Conservation (phyloP, 208 protist genomes). For the Sergeia podlipaevii region DNA sequence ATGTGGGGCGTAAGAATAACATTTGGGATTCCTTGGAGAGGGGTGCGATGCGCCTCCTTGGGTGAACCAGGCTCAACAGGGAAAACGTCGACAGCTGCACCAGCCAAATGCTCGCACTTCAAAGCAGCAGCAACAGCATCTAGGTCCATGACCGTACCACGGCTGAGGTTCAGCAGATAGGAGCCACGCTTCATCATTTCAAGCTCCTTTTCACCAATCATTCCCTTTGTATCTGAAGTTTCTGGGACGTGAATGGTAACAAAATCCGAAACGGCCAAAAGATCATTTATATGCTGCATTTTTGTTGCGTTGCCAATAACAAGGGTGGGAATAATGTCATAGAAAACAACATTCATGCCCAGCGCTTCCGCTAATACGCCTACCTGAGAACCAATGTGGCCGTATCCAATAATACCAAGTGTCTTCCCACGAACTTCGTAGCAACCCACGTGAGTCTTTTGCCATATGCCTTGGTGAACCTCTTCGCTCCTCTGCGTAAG, state of each 20-base stretch:
- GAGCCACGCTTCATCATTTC: constrained; percentile 64
- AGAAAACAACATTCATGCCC: constrained; percentile 92
- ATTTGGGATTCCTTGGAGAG: constrained; percentile 87
- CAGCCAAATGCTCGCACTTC: constrained; percentile 68
- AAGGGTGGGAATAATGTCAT: constrained; percentile 88
- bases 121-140: constrained; percentile 74
- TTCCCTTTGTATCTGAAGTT: constrained; percentile 62
- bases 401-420: constrained; percentile 92
- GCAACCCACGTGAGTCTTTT: constrained; percentile 78
- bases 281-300: constrained; percentile 53
- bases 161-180: constrained; percentile 85
- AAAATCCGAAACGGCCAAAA: constrained; percentile 83
- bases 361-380: constrained; percentile 91
- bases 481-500: constrained; percentile 84
- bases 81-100: constrained; percentile 92
- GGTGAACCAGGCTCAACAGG: constrained; percentile 78
- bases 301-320: constrained; percentile 84
- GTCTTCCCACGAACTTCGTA: constrained; percentile 88
- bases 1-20: constrained; percentile 95
- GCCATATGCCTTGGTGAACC: constrained; percentile 87
- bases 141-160: constrained; percentile 84
- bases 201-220: constrained; percentile 76
- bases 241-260: constrained; percentile 93
- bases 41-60: constrained; percentile 41
- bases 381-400: constrained; percentile 92